Percentiles rank a stretch among this genome's conserved stretches.
Conservation (phyloP, 164 flowering plant species). For the Vitis rotundifolia region DNA sequence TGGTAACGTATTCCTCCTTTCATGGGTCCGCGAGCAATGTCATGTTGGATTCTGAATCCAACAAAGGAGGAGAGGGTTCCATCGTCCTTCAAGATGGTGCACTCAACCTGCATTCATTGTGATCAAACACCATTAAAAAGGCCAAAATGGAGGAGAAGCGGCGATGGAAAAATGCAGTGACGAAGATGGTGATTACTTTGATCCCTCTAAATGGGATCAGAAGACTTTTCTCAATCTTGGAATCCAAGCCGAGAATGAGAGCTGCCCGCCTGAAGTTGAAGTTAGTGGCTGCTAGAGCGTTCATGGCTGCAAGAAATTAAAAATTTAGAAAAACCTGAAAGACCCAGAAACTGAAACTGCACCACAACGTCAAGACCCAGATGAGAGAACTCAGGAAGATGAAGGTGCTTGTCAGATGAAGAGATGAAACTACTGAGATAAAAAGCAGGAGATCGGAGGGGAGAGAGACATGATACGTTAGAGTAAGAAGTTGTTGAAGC, state of each 20-base stretch:
- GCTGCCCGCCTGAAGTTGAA: conserved; percentile 60
- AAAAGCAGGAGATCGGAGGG: neutral
- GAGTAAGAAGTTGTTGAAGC: no score
- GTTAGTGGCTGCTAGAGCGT: conserved; percentile 66
- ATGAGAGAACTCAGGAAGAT: no score
- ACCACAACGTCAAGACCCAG: neutral
- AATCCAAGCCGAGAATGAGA: conserved; percentile 68
- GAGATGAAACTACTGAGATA: neutral
- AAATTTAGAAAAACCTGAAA: no score
- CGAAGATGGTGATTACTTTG: conserved; percentile 29
- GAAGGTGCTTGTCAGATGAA: no score
- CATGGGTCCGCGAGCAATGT: conserved; percentile 84
- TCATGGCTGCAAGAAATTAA: conserved; percentile 33
- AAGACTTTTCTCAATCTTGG: conserved; percentile 67
- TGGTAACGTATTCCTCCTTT: conserved; percentile 88
- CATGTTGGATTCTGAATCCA: conserved; percentile 80
- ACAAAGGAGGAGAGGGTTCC: conserved; percentile 64
- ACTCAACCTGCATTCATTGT: conserved; percentile 54
- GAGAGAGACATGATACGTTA: no score
- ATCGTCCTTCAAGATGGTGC: conserved; percentile 79
- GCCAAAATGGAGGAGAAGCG: neutral
- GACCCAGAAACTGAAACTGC: no score
- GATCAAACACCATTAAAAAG: neutral
- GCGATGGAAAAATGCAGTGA: neutral
- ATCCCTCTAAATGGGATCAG: conserved; percentile 68